Conservation (phyloP, 768 basidiomycete genomes). For the Suillus decipiens region DNA sequence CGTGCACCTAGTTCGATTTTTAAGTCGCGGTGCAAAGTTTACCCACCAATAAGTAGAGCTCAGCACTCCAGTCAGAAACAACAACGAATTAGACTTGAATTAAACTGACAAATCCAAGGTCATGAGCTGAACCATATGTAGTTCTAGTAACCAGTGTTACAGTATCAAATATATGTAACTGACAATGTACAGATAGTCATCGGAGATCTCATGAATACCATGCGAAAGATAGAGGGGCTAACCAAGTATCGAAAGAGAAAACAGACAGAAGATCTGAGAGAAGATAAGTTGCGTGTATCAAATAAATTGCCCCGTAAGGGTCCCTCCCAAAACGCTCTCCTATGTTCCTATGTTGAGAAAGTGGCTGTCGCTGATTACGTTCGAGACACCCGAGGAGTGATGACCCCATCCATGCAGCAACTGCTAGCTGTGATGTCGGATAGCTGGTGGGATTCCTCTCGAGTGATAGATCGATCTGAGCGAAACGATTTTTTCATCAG, state of each 20-base stretch:
- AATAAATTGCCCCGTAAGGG: not conserved
- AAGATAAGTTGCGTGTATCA: not conserved
- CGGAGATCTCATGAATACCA: not conserved
- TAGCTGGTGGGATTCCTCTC: not conserved
- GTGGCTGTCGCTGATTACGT: not conserved
- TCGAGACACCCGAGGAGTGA: not conserved
- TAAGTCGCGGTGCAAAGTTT: not conserved
- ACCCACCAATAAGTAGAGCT: not conserved
- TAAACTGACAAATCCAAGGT: not conserved
- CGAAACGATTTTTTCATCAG: not conserved
- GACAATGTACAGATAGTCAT: constrained; percentile 4
- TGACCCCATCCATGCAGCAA: not conserved
- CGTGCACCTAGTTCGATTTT: not conserved
- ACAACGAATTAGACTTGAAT: constrained; percentile 4
- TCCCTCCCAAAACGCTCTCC: not conserved
- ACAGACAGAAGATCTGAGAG: not conserved
- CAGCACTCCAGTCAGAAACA: not conserved
- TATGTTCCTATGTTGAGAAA: not conserved
- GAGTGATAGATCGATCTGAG: not conserved
- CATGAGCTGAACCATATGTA: not conserved
- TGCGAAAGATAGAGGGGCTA: not conserved
- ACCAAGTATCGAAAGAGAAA: not conserved
- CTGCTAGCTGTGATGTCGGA: not conserved
- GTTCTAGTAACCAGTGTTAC: constrained; percentile 1
- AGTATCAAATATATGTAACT: constrained; percentile 3